phyloP scores from a whole-genome alignment of 2,329 filamentous ascomycete genomes.

The Lomentospora prolificans region DNA sequence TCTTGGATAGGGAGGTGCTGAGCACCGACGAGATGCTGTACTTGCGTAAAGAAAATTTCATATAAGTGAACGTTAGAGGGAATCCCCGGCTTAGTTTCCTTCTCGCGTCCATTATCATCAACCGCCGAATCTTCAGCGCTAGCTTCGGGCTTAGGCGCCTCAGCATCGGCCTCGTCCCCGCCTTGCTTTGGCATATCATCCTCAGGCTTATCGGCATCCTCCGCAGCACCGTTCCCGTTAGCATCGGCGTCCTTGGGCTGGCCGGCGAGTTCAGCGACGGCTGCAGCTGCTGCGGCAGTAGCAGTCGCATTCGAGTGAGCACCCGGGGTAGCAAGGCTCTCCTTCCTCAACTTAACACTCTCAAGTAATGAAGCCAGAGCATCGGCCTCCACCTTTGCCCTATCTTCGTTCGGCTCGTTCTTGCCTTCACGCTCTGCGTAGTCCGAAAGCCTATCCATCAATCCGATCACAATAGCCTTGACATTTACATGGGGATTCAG shows the following conservation, averaged over 20 bases:
- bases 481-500: constrained; percentile 95
- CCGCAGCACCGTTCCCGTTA: constrained; percentile 21
- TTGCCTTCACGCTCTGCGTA: constrained; percentile 87
- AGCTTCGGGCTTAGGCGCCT: constrained; percentile 13
- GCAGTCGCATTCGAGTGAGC: constrained; percentile 9
- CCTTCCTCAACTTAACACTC: constrained; percentile 61
- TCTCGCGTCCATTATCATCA: constrained; percentile 31
- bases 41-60: constrained; percentile 94
- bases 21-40: constrained; percentile 84
- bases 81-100: constrained; percentile 34
- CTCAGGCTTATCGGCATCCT: neutral
- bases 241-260: constrained; percentile 18
- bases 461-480: constrained; percentile 92
- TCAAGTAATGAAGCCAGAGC: constrained; percentile 71
- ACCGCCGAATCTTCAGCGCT: constrained; percentile 35
- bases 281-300: constrained; percentile 1
- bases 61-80: constrained; percentile 79
- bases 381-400: constrained; percentile 72
- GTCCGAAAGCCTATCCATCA: constrained; percentile 92
- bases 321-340: constrained; percentile 21
- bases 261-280: constrained; percentile 5
- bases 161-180: constrained; percentile 24
- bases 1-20: constrained; percentile 90
- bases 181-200: constrained; percentile 18
- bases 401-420: constrained; percentile 58